These are phyloP conservation scores for Aspergillus amoenus DNA, from an alignment of 2,329 filamentous ascomycete species.

Conservation along the genomic window DNA sequence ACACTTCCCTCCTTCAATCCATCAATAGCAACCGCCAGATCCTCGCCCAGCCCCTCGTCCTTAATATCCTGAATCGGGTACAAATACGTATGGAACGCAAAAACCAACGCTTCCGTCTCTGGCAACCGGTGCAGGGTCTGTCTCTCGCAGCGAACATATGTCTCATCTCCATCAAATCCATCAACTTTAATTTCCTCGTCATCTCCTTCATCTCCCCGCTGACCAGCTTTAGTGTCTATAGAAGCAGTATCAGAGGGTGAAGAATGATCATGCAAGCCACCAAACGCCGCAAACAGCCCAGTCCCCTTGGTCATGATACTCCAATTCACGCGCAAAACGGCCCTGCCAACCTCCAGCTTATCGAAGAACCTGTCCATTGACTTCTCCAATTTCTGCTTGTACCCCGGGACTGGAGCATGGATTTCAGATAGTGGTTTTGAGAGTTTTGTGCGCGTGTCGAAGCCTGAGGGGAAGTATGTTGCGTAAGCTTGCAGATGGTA, in stretches of 20 bases:
- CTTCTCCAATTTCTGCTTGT: constrained; percentile 55
- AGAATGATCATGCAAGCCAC: constrained; percentile 29
- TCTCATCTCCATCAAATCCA: constrained; percentile 46
- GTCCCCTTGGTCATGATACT: constrained; percentile 37
- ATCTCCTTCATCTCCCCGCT: constrained; percentile 7
- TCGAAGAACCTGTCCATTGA: constrained; percentile 65
- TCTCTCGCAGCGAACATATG: constrained; percentile 55
- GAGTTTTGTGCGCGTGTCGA: constrained; percentile 57
- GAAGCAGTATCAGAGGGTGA: constrained; percentile 4
- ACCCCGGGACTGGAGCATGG: constrained; percentile 60
- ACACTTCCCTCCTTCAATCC: constrained; percentile 58
- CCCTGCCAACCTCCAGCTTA: constrained; percentile 51
- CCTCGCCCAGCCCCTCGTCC: constrained; percentile 55
- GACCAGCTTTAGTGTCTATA: not conserved
- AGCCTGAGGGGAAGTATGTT: constrained; percentile 59
- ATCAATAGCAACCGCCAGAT: constrained; percentile 58
- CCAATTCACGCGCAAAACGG: constrained; percentile 58
- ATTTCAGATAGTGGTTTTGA: constrained; percentile 54
- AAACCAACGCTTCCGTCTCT: constrained; percentile 54
- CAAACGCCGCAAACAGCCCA: constrained; percentile 42
- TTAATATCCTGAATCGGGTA: constrained; percentile 58
- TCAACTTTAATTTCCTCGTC: constrained; percentile 26
- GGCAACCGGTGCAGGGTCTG: constrained; percentile 63
- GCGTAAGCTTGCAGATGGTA: constrained; percentile 60
- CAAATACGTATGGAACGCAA: constrained; percentile 63